Percentiles rank a stretch among this genome's conserved stretches.
Conservation (phyloP, 495 filamentous ascomycete genomes). For the Podospora anserina region DNA sequence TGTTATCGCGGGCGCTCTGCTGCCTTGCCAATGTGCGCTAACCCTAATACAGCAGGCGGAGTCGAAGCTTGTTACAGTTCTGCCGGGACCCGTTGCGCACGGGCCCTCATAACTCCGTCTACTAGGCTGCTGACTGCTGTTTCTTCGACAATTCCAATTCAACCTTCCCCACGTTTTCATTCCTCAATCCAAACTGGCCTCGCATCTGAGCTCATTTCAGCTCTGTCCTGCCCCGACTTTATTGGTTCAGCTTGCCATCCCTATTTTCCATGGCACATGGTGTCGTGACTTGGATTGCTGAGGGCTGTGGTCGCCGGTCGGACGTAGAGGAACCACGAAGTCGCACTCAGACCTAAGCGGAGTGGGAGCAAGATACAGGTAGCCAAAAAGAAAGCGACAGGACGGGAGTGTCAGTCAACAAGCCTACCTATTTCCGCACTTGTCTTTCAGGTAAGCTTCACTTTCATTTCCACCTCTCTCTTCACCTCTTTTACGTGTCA, state of each 20-base stretch:
- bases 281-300: neutral
- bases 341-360: constrained; percentile 1
- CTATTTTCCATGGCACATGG: constrained; percentile 1
- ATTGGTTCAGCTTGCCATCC: neutral
- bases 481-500: constrained; percentile 29
- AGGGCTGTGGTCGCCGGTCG: neutral
- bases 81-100: neutral
- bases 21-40: constrained; percentile 13
- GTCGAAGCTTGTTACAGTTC: neutral
- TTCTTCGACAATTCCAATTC: neutral
- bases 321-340: neutral
- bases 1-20: constrained; percentile 21
- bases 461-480: constrained; percentile 7
- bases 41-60: constrained; percentile 12
- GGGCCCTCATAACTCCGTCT: neutral
- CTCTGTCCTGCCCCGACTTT: neutral
- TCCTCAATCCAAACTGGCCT: neutral
- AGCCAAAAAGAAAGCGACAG: neutral
- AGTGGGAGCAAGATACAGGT: neutral
- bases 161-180: constrained; percentile 6
- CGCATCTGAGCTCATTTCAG: neutral
- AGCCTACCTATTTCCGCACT: neutral
- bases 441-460: constrained; percentile 15
- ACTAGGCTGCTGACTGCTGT: neutral
- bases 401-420: neutral